Conservation (phyloP, 768 basidiomycete genomes). For the Naganishia friedmannii region DNA sequence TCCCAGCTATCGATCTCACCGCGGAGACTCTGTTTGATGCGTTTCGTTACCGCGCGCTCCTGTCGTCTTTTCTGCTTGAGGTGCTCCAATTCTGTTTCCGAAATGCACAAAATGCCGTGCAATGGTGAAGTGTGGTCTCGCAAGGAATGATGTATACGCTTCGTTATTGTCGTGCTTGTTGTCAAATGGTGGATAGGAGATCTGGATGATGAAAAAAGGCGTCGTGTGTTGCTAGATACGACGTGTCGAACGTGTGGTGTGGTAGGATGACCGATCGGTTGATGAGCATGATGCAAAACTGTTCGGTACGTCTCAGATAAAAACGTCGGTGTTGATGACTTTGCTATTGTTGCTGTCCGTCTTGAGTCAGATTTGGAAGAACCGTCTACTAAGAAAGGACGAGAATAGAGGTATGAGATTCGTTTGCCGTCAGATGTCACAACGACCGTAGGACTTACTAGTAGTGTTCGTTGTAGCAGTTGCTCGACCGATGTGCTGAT, state of each 20-base stretch:
- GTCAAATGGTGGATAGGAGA: background rate
- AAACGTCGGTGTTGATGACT: background rate
- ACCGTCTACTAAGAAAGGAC: too few relatives aligned
- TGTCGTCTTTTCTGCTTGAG: background rate
- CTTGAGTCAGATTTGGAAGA: too few relatives aligned
- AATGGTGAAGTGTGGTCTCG: background rate
- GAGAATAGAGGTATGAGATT: too few relatives aligned
- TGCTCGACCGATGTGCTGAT: too few relatives aligned
- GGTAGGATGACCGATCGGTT: slow-evolving; percentile 2
- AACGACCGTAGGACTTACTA: too few relatives aligned
- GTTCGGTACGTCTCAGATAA: background rate
- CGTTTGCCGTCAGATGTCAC: too few relatives aligned
- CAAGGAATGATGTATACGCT: background rate
- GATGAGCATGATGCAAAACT: background rate
- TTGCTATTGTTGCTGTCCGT: background rate
- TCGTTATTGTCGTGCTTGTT: too few relatives aligned
- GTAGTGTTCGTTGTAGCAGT: too few relatives aligned
- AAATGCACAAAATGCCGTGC: background rate
- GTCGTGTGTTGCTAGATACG: background rate
- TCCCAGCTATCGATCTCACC: slow-evolving; percentile 16
- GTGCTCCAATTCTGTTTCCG: background rate
- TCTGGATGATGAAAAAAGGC: background rate
- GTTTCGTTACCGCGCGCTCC: background rate
- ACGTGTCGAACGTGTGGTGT: background rate
- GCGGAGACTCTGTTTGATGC: background rate